A percentile compares a stretch with the other conserved stretches of the same genome.
phyloP scores from a whole-genome alignment of 1,284 basidiomycete genomes.

The Ganoderma lingzhi region DNA sequence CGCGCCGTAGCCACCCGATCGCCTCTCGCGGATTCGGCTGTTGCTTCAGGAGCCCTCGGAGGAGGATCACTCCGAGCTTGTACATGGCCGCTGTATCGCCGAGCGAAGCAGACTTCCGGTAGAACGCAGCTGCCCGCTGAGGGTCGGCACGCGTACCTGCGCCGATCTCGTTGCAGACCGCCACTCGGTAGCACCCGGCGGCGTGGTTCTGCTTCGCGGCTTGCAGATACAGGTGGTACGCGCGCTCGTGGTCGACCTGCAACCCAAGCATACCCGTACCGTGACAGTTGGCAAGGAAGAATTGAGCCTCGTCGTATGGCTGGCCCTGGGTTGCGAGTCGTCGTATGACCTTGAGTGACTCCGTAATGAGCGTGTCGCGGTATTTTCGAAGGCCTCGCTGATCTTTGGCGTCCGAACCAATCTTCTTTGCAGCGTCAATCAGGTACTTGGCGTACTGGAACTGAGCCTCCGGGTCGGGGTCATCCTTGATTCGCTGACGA shows the following conservation, averaged over 20 bases:
- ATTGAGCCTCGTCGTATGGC: constrained; percentile 97
- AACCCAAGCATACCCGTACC: constrained; percentile 95
- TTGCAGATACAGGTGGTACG: constrained; percentile 98
- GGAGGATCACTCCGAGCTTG: constrained; percentile 96
- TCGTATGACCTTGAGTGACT: constrained; percentile 93
- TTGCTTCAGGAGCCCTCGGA: constrained; percentile 88
- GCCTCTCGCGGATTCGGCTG: constrained; percentile 91
- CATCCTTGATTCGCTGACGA: constrained; percentile 94
- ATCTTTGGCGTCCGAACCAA: constrained; percentile 77
- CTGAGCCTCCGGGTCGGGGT: constrained; percentile 99
- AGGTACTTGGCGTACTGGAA: constrained; percentile 98
- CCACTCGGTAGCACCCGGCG: constrained; percentile 95
- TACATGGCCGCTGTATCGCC: constrained; percentile 99
- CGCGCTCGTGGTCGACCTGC: constrained; percentile 96
- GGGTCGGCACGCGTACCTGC: constrained; percentile 95
- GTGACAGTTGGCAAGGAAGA: constrained; percentile 98
- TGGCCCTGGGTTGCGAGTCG: constrained; percentile 90
- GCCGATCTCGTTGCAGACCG: constrained; percentile 99
- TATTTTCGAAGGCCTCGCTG: constrained; percentile 89
- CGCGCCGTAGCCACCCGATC: constrained; percentile 93
- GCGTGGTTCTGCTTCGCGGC: constrained; percentile 98
- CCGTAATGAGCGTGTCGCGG: constrained; percentile 87
- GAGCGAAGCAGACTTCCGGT: constrained; percentile 94
- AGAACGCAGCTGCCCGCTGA: constrained; percentile 92
- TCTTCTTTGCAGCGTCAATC: constrained; percentile 97